Evolutionary conservation across 352 stramenopile genomes (phyloP).

Genomic region (Phytopythium kandeliae): DNA sequence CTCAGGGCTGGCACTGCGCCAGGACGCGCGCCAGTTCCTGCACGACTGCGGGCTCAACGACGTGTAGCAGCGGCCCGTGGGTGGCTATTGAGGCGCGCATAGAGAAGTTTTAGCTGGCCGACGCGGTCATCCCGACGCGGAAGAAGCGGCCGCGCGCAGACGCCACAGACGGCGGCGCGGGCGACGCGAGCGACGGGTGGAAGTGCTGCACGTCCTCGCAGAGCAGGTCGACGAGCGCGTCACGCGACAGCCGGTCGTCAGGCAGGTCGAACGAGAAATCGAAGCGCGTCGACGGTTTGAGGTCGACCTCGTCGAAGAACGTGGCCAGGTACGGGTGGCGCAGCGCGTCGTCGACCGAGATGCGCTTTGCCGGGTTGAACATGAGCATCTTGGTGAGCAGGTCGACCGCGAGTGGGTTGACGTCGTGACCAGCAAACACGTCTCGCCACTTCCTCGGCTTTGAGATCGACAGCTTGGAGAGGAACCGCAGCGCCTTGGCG

Average conservation of each 20-base stretch:
- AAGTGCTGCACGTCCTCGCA: constrained; percentile 62
- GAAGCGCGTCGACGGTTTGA: constrained; percentile 28
- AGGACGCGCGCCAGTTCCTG: constrained; percentile 32
- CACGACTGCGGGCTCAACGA: constrained; percentile 28
- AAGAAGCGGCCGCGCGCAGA: constrained; percentile 29
- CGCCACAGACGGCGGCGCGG: constrained; percentile 12
- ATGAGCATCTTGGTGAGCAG: constrained; percentile 59
- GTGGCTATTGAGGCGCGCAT: background rate
- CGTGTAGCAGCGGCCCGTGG: background rate
- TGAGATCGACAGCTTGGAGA: constrained; percentile 71
- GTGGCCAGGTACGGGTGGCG: constrained; percentile 69
- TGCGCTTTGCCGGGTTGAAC: constrained; percentile 71
- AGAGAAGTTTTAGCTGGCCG: constrained; percentile 24
- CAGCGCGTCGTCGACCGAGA: constrained; percentile 51
- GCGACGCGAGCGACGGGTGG: constrained; percentile 26
- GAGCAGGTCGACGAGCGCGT: constrained; percentile 48
- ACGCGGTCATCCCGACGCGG: constrained; percentile 46
- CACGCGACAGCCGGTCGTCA: constrained; percentile 56
- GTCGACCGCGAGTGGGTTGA: constrained; percentile 50
- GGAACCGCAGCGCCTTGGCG: constrained; percentile 86
- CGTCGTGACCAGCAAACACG: constrained; percentile 35
- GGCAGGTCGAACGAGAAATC: constrained; percentile 68
- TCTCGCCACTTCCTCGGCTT: constrained; percentile 70
- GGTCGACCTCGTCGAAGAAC: constrained; percentile 84
- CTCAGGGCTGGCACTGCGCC: constrained; percentile 33